Evolutionary conservation across 176 grass and related monocot genomes (phyloP), one percentile per base, ranked within the genome.

Genomic region (Dendrocalamus sinicus): DNA sequence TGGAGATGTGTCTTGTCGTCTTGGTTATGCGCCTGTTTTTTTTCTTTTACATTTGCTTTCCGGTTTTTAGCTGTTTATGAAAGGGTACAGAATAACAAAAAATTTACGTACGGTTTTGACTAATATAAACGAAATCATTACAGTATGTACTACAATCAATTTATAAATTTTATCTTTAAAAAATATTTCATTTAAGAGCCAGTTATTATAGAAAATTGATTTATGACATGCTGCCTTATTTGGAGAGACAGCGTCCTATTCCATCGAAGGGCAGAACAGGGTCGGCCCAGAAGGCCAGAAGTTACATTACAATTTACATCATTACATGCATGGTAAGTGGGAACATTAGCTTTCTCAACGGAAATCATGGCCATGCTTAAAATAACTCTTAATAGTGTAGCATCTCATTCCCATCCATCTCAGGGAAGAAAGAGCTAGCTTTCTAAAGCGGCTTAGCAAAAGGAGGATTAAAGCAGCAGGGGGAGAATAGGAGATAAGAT

Each of bases 321-420:
- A 35, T 35, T 35, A 4, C 57, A 22, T 4, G 57, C 9, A 59
- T n/a, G 83, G 83, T 77, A 85, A 85, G 83, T 68, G 30, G 73
- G 37, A 68, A 26, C 83, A 69, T 58, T 69, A 35, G 63, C 73
- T 85, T 85, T 85, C 83, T 44, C 72, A 54, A 35, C 47, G 60
- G 15, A 66, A 67, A 85, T 69, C 46, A 77, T 77, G 61, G 22
- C 74, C 48, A 2, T 30, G 83, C 73, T 77, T 57, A 57, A 67
- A 85, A 68, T 51, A 85, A 74, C 43, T 10, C 45, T 10, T 45
- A 2, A 45, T 50, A 8, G 32, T 30, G 44, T 10, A 57, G 82
- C 63, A 57, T 57, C 73, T 77, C 63, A 40, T 73, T 73, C 43
- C 12, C 64, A 65, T 66, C 40, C 32, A 43, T 26, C 55, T n/a